Base-by-base conservation (phyloP, 768 basidiomycete genomes). In the Tylopilus rubrobrunneus region DNA sequence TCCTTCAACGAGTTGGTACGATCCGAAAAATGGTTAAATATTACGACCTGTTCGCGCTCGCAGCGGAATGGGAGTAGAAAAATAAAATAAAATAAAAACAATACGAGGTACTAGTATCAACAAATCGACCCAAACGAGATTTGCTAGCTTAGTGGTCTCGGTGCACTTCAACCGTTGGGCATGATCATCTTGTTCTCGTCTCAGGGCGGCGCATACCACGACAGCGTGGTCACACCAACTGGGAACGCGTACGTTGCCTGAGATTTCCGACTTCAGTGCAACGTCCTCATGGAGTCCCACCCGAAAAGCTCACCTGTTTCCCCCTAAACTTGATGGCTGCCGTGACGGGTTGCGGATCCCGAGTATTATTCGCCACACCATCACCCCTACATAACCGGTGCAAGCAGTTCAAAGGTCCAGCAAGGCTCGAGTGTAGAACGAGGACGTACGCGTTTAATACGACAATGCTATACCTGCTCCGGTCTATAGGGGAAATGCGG, bases 221-320 rank as follows among this genome's bases (percentile, higher is more conserved):
- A 77, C 44, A 80, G 64, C 44, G 79, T 80, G 45, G 78, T 79
- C 27, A 89, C 82, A 27, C 88, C 88, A 14, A 89, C 86, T 2
- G 87, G 87, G 74, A 91, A 91, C 3, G 85, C 87, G 65, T 87
- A 86, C 1, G 73, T 79, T 4, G 86, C 88, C 82, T 80, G 48
- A 33, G 14, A 9, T 5, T 34, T 29, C 45, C 21, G 3, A 11
- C 28, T 37, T 59, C 31, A 62, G 41, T 28, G 51, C 31, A 3
- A 10, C 11, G 14, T 34, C 47, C 27, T 15, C 37, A 25, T 31
- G 25, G 17, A 3, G 39, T 29, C 3, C 5, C n/a, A 42, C 43
- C 3, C n/a, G 4, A 40, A 4, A 7, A 7, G 58, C 71, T 66
- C 48, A 78, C 84, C 74, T 85, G 83, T 68, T 72, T 74, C 3